Base-by-base conservation (phyloP, 129 eudicot species). In the Arctium minus region DNA sequence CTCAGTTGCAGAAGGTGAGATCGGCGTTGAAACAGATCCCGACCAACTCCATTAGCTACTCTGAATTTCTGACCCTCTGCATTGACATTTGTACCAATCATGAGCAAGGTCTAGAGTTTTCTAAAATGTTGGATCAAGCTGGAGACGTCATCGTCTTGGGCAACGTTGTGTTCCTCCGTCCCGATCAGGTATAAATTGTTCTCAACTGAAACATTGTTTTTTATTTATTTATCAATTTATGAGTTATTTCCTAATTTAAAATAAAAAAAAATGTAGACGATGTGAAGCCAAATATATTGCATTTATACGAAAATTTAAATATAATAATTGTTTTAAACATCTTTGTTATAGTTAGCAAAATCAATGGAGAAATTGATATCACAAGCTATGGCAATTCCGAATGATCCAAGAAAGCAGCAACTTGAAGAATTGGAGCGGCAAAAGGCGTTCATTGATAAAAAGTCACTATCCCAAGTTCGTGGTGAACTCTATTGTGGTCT, bases 61-160 rank as follows among this genome's bases (percentile, higher is more conserved):
- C 76, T 8, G 97, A 94, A 70, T 92, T 83, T 73, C 76, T 92
- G 35, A 48, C 64, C 9, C 38, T 92, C 3, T 92, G 97, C 78
- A 31, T 77, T 22, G 87, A 86, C 22, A 81, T 39, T 4, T 87
- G 91, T 65, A 72, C 22, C 36, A 86, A 81, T 77, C 53, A 74
- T 3, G 95, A 88, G 6, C 85, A 79, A 73, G 96, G 97, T 5
- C 2, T 68, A 76, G 94, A 94, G 86, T 88, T 89, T 38, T 91
- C 97, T 0, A 90, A 86, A 83, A 77, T 70, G 90, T 42, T 94
- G 73, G 97, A 94, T 82, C 81, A 89, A 40, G 86, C 89, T 1
- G 98, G 97, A 2, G 89, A 86, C 84, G 97, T 94, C 79, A 88
- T 94, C 82, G 91, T 94, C 8, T 29, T 90, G 15, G 95, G 98